Base-by-base conservation (phyloP, 2,329 filamentous ascomycete species). In the Westerdykella ornata region DNA sequence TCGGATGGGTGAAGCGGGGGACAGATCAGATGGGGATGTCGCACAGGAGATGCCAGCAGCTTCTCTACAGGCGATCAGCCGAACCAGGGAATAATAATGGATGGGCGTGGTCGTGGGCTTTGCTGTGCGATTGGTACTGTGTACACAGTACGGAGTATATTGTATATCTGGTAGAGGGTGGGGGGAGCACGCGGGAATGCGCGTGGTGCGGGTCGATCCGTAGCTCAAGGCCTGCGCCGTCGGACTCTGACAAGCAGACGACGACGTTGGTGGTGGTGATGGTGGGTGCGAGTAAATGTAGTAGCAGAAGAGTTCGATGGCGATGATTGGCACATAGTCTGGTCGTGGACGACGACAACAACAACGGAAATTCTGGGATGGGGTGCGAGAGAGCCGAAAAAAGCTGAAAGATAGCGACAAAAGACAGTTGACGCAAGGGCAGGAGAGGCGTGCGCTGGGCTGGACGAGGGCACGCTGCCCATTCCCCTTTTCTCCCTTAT, bases 401-500 rank as follows among this genome's bases (percentile, higher is more conserved):
- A 13, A n/a, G 13, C n/a, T 33, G 30, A 6, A 33, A 33, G 30
- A 15, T 17, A 4, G 30, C n/a, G 12, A 11, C n/a, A 15, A n/a
- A 17, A 33, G 9, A 33, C 9, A 17, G 30, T 7, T 33, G 8
- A 17, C n/a, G 30, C 30, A 33, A 17, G n/a, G 30, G 11, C n/a
- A 8, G 30, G 7, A 7, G 16, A 33, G n/a, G 30, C 30, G 30
- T 15, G n/a, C 16, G 30, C 5, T 5, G 30, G 14, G n/a, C 30
- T 33, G 30, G 30, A 33, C n/a, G 30, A 5, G 30, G 6, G 5
- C 12, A 14, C 4, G 5, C 15, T 34, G 37, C 30, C 42, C 30
- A 29, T 37, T 18, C 29, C 37, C 22, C 19, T 5, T 12, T 32
- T 41, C 38, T 37, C 43, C 40, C 47, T 40, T 51, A 48, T 51